phyloP scores from a whole-genome alignment of 1,284 basidiomycete genomes.

The Somion occarium region DNA sequence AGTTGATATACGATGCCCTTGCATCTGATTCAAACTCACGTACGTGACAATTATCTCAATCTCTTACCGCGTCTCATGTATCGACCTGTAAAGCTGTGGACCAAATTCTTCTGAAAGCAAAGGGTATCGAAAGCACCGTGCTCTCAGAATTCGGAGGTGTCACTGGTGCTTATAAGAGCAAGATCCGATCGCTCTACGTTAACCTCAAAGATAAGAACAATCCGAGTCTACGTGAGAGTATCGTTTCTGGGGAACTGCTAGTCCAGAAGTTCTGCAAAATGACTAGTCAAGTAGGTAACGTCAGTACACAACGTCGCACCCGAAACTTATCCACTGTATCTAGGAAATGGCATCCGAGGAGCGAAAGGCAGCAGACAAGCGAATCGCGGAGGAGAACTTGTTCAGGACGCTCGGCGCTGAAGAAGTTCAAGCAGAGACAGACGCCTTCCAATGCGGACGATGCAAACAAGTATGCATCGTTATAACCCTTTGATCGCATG shows the following conservation, averaged over 20 bases:
- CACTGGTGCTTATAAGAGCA: conserved; percentile 60
- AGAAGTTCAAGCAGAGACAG: conserved; percentile 91
- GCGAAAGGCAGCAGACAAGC: conserved; percentile 76
- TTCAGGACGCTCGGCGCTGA: conserved; percentile 90
- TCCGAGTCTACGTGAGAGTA: conserved; percentile 78
- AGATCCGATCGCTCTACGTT: conserved; percentile 88
- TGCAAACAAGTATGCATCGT: conserved; percentile 69
- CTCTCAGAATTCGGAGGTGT: conserved; percentile 42
- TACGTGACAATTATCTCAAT: conserved; percentile 40
- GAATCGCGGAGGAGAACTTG: conserved; percentile 84
- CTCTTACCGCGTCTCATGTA: neutral
- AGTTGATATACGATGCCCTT: conserved; percentile 90
- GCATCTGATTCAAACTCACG: conserved; percentile 81
- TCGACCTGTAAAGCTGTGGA: conserved; percentile 47
- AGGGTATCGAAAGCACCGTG: conserved; percentile 58
- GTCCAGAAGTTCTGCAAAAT: conserved; percentile 74
- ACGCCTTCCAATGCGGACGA: conserved; percentile 94
- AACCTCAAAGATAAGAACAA: conserved; percentile 97
- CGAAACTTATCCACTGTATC: no score
- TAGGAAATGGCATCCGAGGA: conserved; percentile 97
- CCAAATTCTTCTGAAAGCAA: conserved; percentile 53
- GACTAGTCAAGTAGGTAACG: conserved; percentile 64
- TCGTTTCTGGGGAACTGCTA: conserved; percentile 78
- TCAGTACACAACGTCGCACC: no score
- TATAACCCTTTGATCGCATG: no score